Conservation (phyloP, 2,329 filamentous ascomycete species). For the Clarireedia paspali region DNA sequence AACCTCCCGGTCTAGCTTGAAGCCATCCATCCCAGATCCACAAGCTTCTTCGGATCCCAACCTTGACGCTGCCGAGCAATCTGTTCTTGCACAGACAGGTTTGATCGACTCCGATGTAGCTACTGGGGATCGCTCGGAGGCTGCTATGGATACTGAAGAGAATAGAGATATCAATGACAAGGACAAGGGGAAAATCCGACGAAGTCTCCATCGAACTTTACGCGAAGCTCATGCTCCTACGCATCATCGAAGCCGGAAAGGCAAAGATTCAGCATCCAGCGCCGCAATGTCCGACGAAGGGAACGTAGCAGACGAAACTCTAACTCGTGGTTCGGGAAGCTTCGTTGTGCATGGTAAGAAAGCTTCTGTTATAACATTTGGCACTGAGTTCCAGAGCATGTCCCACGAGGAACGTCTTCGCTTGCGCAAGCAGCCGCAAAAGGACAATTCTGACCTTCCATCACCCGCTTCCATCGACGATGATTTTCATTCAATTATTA, state of each 20-base stretch:
- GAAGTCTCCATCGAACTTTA: conserved; percentile 83
- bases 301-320: conserved; percentile 48
- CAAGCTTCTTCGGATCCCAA: conserved; percentile 28
- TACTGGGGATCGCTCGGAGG: conserved; percentile 31
- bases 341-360: conserved; percentile 98
- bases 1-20: conserved; percentile 30
- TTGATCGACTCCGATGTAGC: conserved; percentile 44
- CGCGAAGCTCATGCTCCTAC: conserved; percentile 65
- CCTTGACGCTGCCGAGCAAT: conserved; percentile 57
- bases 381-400: conserved; percentile 78
- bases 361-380: conserved; percentile 93
- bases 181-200: conserved; percentile 52
- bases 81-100: conserved; percentile 59
- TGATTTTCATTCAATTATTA: conserved; percentile 47
- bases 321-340: conserved; percentile 73
- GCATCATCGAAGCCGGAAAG: conserved; percentile 66
- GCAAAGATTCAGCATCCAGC: conserved; percentile 63
- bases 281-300: conserved; percentile 38
- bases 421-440: conserved; percentile 47
- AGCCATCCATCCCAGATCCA: conserved; percentile 27
- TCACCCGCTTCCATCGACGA: conserved; percentile 28
- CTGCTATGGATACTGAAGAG: conserved; percentile 32
- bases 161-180: conserved; percentile 25
- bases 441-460: conserved; percentile 29
- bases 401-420: conserved; percentile 65